A percentile compares a stretch with the other conserved stretches of the same genome.
Conservation (phyloP, 2,329 filamentous ascomycete species). For the Tolypocladium guangdongense region DNA sequence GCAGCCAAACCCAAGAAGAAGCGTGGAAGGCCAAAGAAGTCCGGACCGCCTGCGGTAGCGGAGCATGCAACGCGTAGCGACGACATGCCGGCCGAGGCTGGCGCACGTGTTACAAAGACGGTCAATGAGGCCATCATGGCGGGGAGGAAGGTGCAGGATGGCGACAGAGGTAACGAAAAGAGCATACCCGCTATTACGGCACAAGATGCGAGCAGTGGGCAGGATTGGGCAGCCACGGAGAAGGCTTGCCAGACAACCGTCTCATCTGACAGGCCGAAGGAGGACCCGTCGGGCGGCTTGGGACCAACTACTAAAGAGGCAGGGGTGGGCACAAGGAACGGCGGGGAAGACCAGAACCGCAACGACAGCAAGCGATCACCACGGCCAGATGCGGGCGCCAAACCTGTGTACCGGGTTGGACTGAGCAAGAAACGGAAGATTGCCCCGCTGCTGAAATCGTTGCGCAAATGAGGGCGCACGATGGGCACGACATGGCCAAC, state of each 20-base stretch:
- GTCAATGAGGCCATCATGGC: neutral
- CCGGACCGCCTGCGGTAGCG: neutral
- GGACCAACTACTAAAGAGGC: neutral
- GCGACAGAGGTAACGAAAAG: neutral
- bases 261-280: neutral
- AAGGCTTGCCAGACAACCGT: neutral
- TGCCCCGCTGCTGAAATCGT: conserved; percentile 37
- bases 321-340: conserved; percentile 2
- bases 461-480: conserved; percentile 25
- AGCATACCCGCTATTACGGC: neutral
- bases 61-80: neutral
- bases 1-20: conserved; percentile 18
- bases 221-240: neutral
- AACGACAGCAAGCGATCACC: neutral
- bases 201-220: too few relatives aligned
- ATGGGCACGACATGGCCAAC: neutral
- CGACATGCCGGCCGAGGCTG: neutral
- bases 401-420: conserved; percentile 36
- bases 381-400: conserved; percentile 2
- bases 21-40: conserved; percentile 32
- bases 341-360: neutral
- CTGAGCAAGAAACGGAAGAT: conserved; percentile 39
- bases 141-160: neutral
- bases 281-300: neutral
- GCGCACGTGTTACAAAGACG: neutral